phyloP scores from a whole-genome alignment of 495 filamentous ascomycete species.

The Penicillium odoratum region DNA sequence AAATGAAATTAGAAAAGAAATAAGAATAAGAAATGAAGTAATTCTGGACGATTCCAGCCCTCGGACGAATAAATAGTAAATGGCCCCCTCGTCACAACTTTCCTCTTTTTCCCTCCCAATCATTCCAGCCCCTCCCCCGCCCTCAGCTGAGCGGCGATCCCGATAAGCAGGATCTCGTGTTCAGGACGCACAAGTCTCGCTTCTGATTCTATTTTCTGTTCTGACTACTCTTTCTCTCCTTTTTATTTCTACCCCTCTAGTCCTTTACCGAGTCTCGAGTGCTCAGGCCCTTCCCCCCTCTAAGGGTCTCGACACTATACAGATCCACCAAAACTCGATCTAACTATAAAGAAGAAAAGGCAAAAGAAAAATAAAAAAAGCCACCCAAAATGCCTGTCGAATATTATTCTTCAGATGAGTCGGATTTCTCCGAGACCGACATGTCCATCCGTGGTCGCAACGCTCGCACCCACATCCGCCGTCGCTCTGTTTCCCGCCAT shows the following conservation, averaged over 20 bases:
- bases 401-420: conserved; percentile 26
- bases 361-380: conserved; percentile 1
- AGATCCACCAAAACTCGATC: not conserved
- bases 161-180: conserved; percentile 11
- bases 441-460: conserved; percentile 31
- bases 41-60: conserved; percentile 1
- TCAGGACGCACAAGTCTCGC: not conserved
- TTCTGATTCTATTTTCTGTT: not conserved
- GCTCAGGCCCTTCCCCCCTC: conserved; percentile 8
- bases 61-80: conserved; percentile 1
- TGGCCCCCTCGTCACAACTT: not conserved
- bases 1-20: not conserved
- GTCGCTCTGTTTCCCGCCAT: conserved; percentile 42
- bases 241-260: conserved; percentile 7
- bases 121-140: conserved; percentile 12
- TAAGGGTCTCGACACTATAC: conserved; percentile 6
- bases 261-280: conserved; percentile 2
- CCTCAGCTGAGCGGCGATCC: conserved; percentile 18
- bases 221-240: conserved; percentile 12
- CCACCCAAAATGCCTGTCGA: conserved; percentile 22
- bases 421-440: conserved; percentile 45
- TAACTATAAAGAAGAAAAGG: not conserved
- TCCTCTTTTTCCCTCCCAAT: not conserved
- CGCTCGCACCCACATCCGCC: conserved; percentile 24
- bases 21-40: not conserved